These are phyloP conservation scores for Baorangia bicolor DNA, from an alignment of 768 basidiomycete genomes.

Conservation along the genomic window DNA sequence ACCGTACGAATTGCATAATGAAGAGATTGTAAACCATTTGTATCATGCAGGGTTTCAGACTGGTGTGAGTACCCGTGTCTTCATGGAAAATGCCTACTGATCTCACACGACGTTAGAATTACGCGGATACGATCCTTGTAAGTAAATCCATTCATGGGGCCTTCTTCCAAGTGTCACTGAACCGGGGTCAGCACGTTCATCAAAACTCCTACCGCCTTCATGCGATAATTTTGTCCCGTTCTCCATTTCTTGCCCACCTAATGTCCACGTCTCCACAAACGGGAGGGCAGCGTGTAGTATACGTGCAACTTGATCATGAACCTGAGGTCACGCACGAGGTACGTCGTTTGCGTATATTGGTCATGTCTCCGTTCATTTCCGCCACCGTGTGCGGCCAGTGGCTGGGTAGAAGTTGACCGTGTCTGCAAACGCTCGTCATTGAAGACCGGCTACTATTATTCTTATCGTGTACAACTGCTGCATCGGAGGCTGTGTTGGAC, in stretches of 20 bases:
- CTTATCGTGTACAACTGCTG: conserved; percentile 15
- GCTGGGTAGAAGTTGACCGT: conserved; percentile 17
- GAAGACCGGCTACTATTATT: conserved; percentile 14
- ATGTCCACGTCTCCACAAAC: conserved; percentile 79
- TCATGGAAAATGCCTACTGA: conserved; percentile 3
- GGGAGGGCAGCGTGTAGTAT: conserved; percentile 64
- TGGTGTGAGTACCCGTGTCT: conserved; percentile 54
- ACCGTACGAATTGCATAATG: conserved; percentile 65
- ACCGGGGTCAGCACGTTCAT: conserved; percentile 58
- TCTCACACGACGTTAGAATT: conserved; percentile 53
- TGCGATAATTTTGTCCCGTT: conserved; percentile 83
- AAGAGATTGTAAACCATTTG: conserved; percentile 75
- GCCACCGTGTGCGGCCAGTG: conserved; percentile 27
- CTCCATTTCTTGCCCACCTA: conserved; percentile 83
- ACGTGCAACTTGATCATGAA: conserved; percentile 73
- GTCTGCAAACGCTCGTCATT: conserved; percentile 18
- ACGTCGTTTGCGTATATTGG: conserved; percentile 31
- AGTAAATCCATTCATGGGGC: conserved; percentile 27
- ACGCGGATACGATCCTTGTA: conserved; percentile 78
- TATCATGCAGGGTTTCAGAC: conserved; percentile 80
- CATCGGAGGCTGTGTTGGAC: conserved; percentile 23
- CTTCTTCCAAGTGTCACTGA: conserved; percentile 12
- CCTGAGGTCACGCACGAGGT: conserved; percentile 86
- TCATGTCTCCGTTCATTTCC: conserved; percentile 30
- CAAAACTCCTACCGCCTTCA: conserved; percentile 76